Evolutionary conservation across 73 alveolate genomes (phyloP).

Genomic region (Symbiodinium natans): DNA sequence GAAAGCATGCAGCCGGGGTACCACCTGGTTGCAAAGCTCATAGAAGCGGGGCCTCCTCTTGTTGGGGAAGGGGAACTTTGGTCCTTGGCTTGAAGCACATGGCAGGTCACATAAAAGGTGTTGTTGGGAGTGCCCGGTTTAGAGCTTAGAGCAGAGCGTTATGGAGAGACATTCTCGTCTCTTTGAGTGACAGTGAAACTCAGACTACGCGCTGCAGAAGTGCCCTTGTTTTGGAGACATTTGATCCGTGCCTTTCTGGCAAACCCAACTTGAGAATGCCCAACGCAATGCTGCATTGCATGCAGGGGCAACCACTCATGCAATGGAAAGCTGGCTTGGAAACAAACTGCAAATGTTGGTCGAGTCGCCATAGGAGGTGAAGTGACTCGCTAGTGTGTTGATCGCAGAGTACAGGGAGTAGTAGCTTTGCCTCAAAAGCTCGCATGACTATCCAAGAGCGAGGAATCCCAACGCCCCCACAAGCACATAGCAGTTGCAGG

Average conservation of each 20-base stretch:
- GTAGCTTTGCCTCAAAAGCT: slow-evolving; percentile 49
- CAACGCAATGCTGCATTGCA: too few species aligned
- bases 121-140: too few species aligned
- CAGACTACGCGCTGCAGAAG: too few species aligned
- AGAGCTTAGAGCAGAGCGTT: too few species aligned
- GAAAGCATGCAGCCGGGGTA: not conserved
- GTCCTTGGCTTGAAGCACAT: too few species aligned
- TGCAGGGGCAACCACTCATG: not conserved
- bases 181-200: too few species aligned
- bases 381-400: slow-evolving; percentile 77
- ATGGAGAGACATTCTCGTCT: too few species aligned
- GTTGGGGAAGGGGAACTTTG: slow-evolving; percentile 55
- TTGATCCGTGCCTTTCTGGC: too few species aligned
- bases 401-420: slow-evolving; percentile 84
- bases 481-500: not conserved
- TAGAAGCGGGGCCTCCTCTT: slow-evolving; percentile 90
- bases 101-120: too few species aligned
- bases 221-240: too few species aligned
- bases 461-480: not conserved
- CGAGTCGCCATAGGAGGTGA: slow-evolving; percentile 57
- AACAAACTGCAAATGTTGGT: too few species aligned
- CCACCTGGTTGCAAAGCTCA: slow-evolving; percentile 83
- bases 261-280: too few species aligned
- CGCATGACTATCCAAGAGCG: not conserved
- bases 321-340: not conserved